Conservation (phyloP, 2,329 filamentous ascomycete genomes). For the Grosmannia serpens region DNA sequence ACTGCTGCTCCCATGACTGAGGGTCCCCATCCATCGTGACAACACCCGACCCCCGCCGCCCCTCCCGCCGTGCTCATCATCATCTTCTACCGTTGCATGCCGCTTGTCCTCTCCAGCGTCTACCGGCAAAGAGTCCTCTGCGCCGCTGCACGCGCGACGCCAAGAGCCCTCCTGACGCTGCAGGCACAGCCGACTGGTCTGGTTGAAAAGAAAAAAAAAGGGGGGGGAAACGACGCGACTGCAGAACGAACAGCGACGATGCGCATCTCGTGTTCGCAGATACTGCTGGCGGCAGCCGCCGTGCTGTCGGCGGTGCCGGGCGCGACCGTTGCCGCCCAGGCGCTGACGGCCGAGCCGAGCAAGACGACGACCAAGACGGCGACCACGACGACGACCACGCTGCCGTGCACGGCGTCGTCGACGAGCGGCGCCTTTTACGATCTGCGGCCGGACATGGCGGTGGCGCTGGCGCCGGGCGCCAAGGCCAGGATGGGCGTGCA, state of each 20-base stretch:
- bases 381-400: conserved; percentile 25
- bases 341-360: neutral
- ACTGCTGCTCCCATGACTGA: neutral
- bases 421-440: conserved; percentile 48
- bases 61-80: neutral
- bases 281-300: conserved; percentile 4
- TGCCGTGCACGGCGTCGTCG: conserved; percentile 44
- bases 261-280: neutral
- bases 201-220: too few relatives aligned
- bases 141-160: neutral
- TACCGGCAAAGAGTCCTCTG: neutral
- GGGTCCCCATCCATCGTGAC: neutral
- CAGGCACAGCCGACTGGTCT: neutral
- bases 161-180: neutral
- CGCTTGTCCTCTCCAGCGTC: neutral
- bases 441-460: conserved; percentile 41
- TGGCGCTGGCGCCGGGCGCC: conserved; percentile 27
- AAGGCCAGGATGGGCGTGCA: conserved; percentile 31
- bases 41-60: neutral
- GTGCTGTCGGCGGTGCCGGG: neutral
- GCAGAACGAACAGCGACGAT: neutral
- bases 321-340: neutral
- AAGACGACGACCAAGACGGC: conserved; percentile 38
- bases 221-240: neutral
- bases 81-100: neutral